These are phyloP conservation scores for Angophora floribunda DNA, from an alignment of 345 rosid species.

Conservation along the genomic window DNA sequence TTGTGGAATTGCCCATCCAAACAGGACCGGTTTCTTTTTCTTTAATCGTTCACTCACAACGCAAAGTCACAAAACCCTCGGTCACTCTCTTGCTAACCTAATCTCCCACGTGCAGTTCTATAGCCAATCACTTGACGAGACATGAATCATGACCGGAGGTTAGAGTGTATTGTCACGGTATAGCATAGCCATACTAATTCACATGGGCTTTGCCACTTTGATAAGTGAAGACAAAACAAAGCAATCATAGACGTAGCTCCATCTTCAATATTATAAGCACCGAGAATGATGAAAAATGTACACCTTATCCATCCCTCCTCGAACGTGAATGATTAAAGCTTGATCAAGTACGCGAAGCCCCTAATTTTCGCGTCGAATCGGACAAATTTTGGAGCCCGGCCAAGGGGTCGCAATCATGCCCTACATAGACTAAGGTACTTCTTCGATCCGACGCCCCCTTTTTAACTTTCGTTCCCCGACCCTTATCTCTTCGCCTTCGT, in stretches of 20 bases:
- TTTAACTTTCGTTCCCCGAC: background rate
- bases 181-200: background rate
- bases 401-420: background rate
- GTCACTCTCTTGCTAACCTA: background rate
- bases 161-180: accelerated
- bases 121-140: background rate
- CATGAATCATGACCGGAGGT: background rate
- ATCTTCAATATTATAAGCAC: background rate
- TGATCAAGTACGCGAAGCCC: background rate
- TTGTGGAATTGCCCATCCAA: background rate
- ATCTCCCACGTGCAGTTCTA: background rate
- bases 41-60: background rate
- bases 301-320: background rate
- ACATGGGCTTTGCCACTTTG: background rate
- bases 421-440: background rate
- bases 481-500: background rate
- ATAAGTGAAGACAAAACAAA: background rate
- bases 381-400: background rate
- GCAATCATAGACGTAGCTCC: background rate
- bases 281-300: background rate
- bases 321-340: background rate
- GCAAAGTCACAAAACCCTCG: background rate
- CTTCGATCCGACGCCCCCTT: background rate
- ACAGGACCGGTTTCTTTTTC: accelerated
- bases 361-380: background rate